These are phyloP conservation scores for Coccinonectria pachysandricola DNA, from an alignment of 2,329 filamentous ascomycete species.

Conservation along the genomic window DNA sequence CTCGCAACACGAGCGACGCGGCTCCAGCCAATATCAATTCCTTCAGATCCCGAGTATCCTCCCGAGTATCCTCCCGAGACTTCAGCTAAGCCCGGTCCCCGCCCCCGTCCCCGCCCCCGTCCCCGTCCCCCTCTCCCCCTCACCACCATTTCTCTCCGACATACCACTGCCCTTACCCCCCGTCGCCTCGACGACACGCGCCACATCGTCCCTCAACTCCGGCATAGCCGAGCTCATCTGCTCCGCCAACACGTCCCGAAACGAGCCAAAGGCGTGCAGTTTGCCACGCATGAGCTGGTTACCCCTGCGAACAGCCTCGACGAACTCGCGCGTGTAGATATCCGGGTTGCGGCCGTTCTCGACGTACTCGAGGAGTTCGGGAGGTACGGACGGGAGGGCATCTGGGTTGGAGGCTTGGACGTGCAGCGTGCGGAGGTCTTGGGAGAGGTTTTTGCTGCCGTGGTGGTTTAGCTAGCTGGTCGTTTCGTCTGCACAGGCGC, in stretches of 20 bases:
- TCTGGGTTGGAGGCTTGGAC: slow-evolving; percentile 29
- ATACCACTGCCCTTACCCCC: no score
- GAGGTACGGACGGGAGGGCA: slow-evolving; percentile 43
- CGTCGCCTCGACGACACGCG: slow-evolving; percentile 38
- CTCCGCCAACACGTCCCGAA: slow-evolving; percentile 51
- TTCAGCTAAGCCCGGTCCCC: no score
- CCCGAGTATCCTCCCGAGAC: no score
- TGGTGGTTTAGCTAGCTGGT: not conserved
- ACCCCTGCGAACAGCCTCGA: slow-evolving; percentile 54
- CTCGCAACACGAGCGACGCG: no score
- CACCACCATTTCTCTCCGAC: no score
- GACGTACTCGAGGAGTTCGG: slow-evolving; percentile 57
- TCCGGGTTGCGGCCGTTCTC: slow-evolving; percentile 63
- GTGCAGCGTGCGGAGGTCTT: slow-evolving; percentile 29
- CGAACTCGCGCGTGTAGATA: slow-evolving; percentile 65
- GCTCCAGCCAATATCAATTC: no score
- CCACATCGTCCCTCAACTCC: slow-evolving; percentile 45
- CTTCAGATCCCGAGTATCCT: no score
- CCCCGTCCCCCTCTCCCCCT: no score
- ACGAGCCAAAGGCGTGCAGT: slow-evolving; percentile 47
- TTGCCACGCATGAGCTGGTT: slow-evolving; percentile 61
- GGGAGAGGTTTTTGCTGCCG: slow-evolving; percentile 31
- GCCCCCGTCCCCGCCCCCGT: no score
- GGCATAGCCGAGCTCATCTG: slow-evolving; percentile 49
- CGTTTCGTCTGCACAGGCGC: no score